A percentile compares a stretch with the other conserved stretches of the same genome.
Evolutionary conservation across 2,329 filamentous ascomycete genomes (phyloP).

Genomic region (Colletotrichum filicis): DNA sequence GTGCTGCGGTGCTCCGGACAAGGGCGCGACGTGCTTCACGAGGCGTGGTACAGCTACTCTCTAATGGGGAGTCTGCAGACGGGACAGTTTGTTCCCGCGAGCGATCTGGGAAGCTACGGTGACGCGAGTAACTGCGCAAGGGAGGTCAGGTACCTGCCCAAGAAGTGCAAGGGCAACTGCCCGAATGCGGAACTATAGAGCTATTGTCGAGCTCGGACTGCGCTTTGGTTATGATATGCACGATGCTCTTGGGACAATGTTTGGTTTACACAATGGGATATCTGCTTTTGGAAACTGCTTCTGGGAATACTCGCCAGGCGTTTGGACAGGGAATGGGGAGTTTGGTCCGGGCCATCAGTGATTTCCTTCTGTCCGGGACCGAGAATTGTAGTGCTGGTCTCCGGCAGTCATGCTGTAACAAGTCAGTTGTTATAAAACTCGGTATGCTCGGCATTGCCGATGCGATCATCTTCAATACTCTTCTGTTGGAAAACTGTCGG

Average conservation of each 20-base stretch:
- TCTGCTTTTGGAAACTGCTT: background rate
- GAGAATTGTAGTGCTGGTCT: background rate
- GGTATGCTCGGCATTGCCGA: background rate
- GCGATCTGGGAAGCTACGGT: conserved; percentile 48
- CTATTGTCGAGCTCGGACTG: background rate
- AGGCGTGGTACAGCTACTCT: conserved; percentile 66
- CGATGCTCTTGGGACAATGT: background rate
- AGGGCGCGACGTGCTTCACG: conserved; percentile 54
- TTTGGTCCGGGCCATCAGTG: background rate
- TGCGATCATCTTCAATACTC: background rate
- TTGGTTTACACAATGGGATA: background rate
- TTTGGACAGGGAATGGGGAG: background rate
- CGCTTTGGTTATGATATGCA: background rate
- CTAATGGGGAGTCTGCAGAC: conserved; percentile 62
- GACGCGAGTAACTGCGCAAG: conserved; percentile 52
- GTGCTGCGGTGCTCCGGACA: conserved; percentile 55
- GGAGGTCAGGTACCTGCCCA: conserved; percentile 53
- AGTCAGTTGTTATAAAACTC: background rate
- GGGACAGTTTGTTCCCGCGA: conserved; percentile 58
- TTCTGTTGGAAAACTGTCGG: background rate
- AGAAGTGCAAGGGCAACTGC: conserved; percentile 41
- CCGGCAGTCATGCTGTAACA: background rate
- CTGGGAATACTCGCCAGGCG: background rate
- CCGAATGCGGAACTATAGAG: conserved; percentile 28
- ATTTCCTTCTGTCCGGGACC: background rate